Base-by-base conservation (phyloP, 768 basidiomycete species). In the Tephrocybe sp. region DNA sequence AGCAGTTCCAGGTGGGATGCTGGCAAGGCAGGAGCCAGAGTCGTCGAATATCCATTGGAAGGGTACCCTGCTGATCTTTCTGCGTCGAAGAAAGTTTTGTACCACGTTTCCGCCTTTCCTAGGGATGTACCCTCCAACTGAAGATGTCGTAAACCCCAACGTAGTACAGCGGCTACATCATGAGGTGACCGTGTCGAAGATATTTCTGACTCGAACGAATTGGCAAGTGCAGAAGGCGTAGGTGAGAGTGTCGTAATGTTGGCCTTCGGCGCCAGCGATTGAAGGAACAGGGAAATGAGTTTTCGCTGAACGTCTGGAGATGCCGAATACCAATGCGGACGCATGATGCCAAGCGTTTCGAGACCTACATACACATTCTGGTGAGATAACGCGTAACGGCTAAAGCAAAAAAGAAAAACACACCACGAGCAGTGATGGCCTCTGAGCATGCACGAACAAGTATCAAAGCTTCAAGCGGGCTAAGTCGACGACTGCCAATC, bases 261-360 rank as follows among this genome's bases (percentile, higher is more conserved):
- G 56, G 55, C 71, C 49, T 74, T 73, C 38, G 75, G 61, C 55
- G 73, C 69, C 64, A 86, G 72, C 1, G 86, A 86, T 55, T 77
- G 78, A 52, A 91, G 72, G 69, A 84, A 91, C 49, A 82, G 76
- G 15, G 86, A 86, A 48, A 90, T 80, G 25, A 91, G 80, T 50
- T 63, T 70, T 48, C 71, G 81, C 64, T 91, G 89, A n/a, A 77
- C 66, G 9, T 80, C 77, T 7, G 80, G 79, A 5, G 86, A 88
- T 8, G 88, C 75, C 33, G 88, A 84, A 63, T 86, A 75, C 88
- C 86, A 91, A 62, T 91, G 85, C 4, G 90, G 87, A 58, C 86
- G 86, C 86, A 91, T 91, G 39, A 91, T 74, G 16, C 89, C 90
- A 39, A 88, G 82, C 3, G 84, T 83, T 62, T 90, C 87, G 43